These are phyloP conservation scores for Vaccinium vitisidaea DNA, from an alignment of 148 eudicot genomes.

Conservation along the genomic window DNA sequence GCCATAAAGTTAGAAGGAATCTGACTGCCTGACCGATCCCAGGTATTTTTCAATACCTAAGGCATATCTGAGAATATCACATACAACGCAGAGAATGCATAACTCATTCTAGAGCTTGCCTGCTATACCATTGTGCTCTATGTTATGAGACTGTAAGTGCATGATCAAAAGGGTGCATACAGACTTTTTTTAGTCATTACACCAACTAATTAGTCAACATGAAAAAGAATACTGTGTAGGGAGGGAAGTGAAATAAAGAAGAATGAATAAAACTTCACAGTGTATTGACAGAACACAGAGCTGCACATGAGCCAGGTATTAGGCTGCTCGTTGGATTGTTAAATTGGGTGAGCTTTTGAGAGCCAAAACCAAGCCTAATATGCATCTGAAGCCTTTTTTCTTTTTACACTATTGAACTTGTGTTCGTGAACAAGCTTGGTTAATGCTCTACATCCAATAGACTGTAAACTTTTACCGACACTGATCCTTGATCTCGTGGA, in stretches of 20 bases:
- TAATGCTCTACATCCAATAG: neutral
- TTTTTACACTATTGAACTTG: neutral
- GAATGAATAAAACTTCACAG: neutral
- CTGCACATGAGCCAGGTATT: neutral
- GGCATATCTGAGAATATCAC: neutral
- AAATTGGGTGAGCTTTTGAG: neutral
- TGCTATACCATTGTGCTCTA: neutral
- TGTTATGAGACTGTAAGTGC: neutral
- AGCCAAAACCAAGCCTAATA: neutral
- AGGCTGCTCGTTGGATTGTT: neutral
- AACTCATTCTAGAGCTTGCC: neutral
- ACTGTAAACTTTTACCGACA: neutral
- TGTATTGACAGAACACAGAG: neutral
- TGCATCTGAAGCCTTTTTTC: neutral
- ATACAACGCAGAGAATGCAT: neutral
- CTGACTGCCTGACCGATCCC: neutral
- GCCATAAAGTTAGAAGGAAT: neutral
- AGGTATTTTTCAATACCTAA: neutral
- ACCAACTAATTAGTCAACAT: neutral
- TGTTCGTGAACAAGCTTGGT: neutral
- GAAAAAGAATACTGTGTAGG: neutral
- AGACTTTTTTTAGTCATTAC: neutral
- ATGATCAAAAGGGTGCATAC: neutral
- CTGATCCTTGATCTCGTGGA: neutral
- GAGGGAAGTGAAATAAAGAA: neutral